Base-by-base conservation (phyloP, 1,139 yeast genomes). In the Debaryomycetaceae sp. region DNA sequence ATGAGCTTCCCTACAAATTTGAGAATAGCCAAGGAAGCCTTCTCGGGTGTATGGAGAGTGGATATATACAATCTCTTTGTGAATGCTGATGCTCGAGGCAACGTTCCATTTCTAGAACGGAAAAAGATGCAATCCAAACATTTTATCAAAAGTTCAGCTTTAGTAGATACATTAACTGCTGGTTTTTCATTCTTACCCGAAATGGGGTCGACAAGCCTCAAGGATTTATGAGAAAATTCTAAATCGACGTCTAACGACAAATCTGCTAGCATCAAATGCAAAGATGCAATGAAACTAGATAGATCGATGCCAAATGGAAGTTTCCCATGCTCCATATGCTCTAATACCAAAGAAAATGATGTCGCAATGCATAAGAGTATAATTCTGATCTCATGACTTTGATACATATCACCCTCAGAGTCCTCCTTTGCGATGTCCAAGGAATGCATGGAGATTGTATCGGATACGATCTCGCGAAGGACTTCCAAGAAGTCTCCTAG, bases 401-500 rank as follows among this genome's bases (percentile, higher is more conserved):
- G 57, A 48, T 57, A 72, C 37, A 68, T 52, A 1, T 74, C 75
- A 3, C 67, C 72, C 4, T 56, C 64, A 22, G 61, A 63, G 23
- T 54, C 54, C 45, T 60, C 57, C 46, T 57, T 49, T 43, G 53
- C 50, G 9, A 46, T 52, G 35, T 27, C 31, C 34, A 69, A 49
- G 4, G 72, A 57, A 49, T 68, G 71, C 23, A 62, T 65, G 5
- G 61, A 63, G 14, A 71, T 54, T 14, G 71, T 63, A 50, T 81
- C 85, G 20, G 65, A 57, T 65, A 87, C 80, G 27, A 87, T 76
- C 63, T 93, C 98, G 55, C 95, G 76, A 59, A 93, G 75, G 3
- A 90, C 96, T 62, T 87, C 95, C 41, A 93, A 73, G 63, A 93
- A 83, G 62, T 93, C 99, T 27, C 98, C 98, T 54, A 93, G 77